A percentile compares a stretch with the other conserved stretches of the same genome.
phyloP scores from a whole-genome alignment of 208 protist species.

The Trypanosoma brucei region DNA sequence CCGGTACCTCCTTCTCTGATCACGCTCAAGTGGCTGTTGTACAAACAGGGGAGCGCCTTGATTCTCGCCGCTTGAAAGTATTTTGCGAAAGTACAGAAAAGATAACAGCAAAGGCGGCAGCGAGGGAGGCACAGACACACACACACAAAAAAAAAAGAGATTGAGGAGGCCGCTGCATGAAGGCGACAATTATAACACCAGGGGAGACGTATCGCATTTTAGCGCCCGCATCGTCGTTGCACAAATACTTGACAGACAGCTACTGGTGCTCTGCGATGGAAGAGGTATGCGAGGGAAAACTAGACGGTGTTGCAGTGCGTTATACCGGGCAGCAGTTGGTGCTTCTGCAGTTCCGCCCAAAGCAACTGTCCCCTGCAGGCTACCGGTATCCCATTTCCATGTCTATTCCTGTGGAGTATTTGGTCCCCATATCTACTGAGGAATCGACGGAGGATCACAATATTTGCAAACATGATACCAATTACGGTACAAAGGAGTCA shows the following conservation, averaged over 20 bases:
- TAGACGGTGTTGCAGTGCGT: constrained; percentile 76
- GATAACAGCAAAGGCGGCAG: no score
- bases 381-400: constrained; percentile 87
- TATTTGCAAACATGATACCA: not conserved
- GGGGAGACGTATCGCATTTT: constrained; percentile 72
- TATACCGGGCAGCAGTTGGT: constrained; percentile 86
- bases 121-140: no score
- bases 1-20: no score
- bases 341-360: constrained; percentile 78
- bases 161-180: not conserved
- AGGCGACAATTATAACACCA: constrained; percentile 64
- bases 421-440: constrained; percentile 41
- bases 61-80: no score
- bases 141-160: no score
- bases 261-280: constrained; percentile 90
- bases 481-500: not conserved
- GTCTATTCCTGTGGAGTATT: constrained; percentile 85
- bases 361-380: constrained; percentile 60
- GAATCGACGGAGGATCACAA: not conserved
- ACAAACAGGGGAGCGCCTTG: no score
- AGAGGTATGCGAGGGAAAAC: constrained; percentile 81
- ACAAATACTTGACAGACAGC: constrained; percentile 78
- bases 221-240: constrained; percentile 62
- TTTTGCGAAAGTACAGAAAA: no score
- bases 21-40: no score